Conservation (phyloP, 2,329 filamentous ascomycete species). For the Calonectria pauciramosa region DNA sequence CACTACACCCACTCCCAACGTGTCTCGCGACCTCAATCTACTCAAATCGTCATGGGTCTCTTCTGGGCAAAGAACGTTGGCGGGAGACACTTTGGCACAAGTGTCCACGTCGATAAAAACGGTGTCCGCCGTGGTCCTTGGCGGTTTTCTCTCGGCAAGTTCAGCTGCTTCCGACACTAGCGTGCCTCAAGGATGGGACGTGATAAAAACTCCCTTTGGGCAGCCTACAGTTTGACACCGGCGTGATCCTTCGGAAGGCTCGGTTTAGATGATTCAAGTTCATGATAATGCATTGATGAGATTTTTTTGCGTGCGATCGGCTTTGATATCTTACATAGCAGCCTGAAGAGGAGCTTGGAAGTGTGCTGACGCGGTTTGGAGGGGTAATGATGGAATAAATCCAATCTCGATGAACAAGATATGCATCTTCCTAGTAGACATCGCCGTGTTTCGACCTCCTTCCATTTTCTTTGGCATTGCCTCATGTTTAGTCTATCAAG, state of each 20-base stretch:
- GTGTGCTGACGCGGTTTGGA: not conserved
- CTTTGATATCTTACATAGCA: not conserved
- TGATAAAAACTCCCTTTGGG: not conserved
- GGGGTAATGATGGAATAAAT: not conserved
- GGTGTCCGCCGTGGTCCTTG: slow-evolving; percentile 65
- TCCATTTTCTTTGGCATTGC: not conserved
- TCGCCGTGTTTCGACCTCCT: not conserved
- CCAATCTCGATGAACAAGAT: not conserved
- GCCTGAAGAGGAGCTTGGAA: not conserved
- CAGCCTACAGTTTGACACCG: not conserved
- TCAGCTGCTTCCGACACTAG: slow-evolving; percentile 63
- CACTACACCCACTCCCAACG: not conserved
- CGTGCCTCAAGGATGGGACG: not conserved
- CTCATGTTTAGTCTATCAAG: not conserved
- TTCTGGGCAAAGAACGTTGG: slow-evolving; percentile 63
- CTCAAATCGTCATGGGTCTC: slow-evolving; percentile 56
- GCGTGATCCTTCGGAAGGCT: not conserved
- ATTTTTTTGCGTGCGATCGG: not conserved
- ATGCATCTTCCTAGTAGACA: not conserved
- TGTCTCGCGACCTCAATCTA: not conserved
- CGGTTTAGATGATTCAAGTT: not conserved
- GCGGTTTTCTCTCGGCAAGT: slow-evolving; percentile 63
- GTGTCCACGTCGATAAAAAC: slow-evolving; percentile 59
- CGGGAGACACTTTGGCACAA: slow-evolving; percentile 64
- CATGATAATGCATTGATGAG: not conserved